Conservation (phyloP, 2,329 filamentous ascomycete genomes). For the Juglanconis sp. region DNA sequence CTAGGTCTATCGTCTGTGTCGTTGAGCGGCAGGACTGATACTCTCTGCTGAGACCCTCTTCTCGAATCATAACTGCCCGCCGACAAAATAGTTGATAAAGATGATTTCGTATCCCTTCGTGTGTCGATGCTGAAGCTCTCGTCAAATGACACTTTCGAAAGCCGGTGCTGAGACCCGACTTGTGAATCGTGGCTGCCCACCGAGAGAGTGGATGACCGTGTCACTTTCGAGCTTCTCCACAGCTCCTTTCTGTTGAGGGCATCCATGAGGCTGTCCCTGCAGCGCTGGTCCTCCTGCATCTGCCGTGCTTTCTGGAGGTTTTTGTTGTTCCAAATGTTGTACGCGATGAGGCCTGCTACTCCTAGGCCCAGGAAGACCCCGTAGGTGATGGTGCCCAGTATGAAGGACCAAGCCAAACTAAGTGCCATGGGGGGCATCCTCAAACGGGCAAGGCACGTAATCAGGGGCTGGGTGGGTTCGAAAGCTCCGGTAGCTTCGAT, state of each 20-base stretch:
- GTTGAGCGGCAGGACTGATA: background rate
- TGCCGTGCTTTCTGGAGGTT: background rate
- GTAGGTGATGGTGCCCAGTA: background rate
- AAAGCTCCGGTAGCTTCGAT: no score
- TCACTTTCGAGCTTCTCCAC: background rate
- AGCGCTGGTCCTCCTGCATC: background rate
- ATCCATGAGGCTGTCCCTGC: background rate
- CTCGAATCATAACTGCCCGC: background rate
- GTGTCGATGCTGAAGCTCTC: background rate
- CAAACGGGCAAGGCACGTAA: no score
- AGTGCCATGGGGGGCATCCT: background rate
- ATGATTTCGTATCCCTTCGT: background rate
- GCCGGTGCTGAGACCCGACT: background rate
- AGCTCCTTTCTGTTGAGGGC: background rate
- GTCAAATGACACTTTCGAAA: background rate
- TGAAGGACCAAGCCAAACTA: background rate
- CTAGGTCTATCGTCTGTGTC: background rate
- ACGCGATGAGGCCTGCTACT: background rate
- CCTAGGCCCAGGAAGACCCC: background rate
- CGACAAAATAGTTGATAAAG: background rate
- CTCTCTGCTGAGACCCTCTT: background rate
- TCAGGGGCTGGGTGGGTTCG: no score
- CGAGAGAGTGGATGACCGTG: background rate
- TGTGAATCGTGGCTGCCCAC: background rate
- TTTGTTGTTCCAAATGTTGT: slow-evolving; percentile 15